Base-by-base conservation (phyloP, 345 rosid genomes). In the Ceriops tagal region DNA sequence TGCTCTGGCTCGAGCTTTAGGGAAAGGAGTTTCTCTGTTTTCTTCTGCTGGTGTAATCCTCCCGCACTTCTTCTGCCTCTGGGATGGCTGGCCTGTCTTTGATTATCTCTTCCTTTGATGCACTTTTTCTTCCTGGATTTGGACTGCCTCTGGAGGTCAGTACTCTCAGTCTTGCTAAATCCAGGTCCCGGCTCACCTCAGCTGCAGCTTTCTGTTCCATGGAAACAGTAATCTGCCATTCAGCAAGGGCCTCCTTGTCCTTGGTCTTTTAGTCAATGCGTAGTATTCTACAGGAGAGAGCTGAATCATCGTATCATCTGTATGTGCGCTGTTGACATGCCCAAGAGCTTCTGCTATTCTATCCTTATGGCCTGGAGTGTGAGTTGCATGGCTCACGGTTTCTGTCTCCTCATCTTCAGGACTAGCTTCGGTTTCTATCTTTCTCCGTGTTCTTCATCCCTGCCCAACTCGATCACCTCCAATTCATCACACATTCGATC, bases 191-290 rank as follows among this genome's bases (percentile, higher is more conserved):
- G 70, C 73, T 79, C 18, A 55, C 81, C 69, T 81, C 86, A 5
- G 82, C 86, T 1, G 79, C 83, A n/a, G 65, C 60, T 77, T 73
- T 84, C 83, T 84, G 88, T 60, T 85, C 87, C 31, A 56, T 8
- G 8, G 88, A 72, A 9, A 73, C 83, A 7, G 81, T 70, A 22
- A 85, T 62, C 58, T 84, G 68, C 92, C 86, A 74, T 9, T 78
- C 70, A 0, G 86, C 83, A 10, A 79, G 78, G 8, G 80, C 73
- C 34, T 65, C 64, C 61, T 83, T 83, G 57, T 88, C 86, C 68
- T 79, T 70, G 1, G 77, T 79, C 70, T 73, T 62, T 70, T 60
- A 58, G 13, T 75, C 32, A 86, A 64, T 5, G 77, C 80, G 26
- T 55, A 11, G 56, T 79, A 82, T 5, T 85, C 89, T 39, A 74